Evolutionary conservation across 129 eudicot genomes (phyloP), one percentile per base, ranked within the genome.

Genomic region (Sambucus nigra): DNA sequence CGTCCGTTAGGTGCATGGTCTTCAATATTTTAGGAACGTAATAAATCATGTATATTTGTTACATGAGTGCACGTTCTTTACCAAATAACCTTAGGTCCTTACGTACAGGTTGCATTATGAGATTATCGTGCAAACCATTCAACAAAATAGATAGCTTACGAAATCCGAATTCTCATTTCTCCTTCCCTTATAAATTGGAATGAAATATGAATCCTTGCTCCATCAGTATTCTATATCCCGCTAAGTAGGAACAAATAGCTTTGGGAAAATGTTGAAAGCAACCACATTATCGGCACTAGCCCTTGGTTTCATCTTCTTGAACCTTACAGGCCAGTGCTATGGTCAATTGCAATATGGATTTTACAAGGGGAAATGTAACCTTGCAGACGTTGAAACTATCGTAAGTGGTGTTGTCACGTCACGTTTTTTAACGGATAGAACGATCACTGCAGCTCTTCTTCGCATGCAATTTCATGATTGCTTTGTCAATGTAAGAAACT

Each of bases 381-480:
- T 21, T 19, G 61, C 51, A 3, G 70, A 69, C 19, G 88, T 77
- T 7, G 94, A 84, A 54, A 68, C 59, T 4, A 42, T 78, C 1
- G 84, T 81, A 12, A 20, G 61, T 4, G 46, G 23, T 5, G 64
- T 73, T 0, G 64, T 75, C 6, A 23, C 17, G 16, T 18, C 44
- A 25, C 47, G 69, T 53, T 58, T 55, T 59, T 19, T 12, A 4
- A 49, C 0, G 1, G 86, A 83, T 23, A 40, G 33, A 24, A 55
- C 86, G 5, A 75, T 73, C 19, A 48, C 81, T 0, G 87, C 94
- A 0, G 86, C 84, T 61, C 73, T 88, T 1, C 57, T 88, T 10
- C 91, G 94, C 18, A 67, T 88, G 94, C 79, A 69, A 13, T 88
- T 88, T 42, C 96, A 88, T 55, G 91, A 88, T 20, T 83, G 94